Evolutionary conservation across 2,329 filamentous ascomycete genomes (phyloP).

Genomic region (Exophiala lecanii-corni): DNA sequence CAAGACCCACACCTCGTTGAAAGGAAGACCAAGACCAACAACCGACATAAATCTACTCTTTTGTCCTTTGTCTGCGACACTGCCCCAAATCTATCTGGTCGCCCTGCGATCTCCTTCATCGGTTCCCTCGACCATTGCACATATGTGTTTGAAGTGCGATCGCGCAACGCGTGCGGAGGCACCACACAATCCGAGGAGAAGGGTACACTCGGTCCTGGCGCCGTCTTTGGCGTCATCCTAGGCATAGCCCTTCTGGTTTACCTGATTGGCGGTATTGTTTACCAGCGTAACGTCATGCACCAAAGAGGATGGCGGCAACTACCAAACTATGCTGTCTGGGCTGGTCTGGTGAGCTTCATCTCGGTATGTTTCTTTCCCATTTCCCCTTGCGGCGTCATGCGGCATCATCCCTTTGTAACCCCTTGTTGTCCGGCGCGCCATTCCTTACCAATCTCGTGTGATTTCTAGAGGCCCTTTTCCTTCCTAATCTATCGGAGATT

Average conservation of each 20-base stretch:
- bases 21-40: conserved; percentile 13
- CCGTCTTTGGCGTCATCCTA: conserved; percentile 83
- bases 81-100: conserved; percentile 54
- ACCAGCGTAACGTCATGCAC: conserved; percentile 90
- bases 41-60: conserved; percentile 68
- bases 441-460: conserved; percentile 15
- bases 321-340: conserved; percentile 92
- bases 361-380: conserved; percentile 51
- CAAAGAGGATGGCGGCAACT: conserved; percentile 92
- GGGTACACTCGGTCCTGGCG: conserved; percentile 62
- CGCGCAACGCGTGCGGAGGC: conserved; percentile 76
- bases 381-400: too few relatives aligned
- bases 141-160: conserved; percentile 93
- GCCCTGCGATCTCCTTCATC: conserved; percentile 66
- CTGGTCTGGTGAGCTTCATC: conserved; percentile 77
- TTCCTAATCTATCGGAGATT: conserved; percentile 8
- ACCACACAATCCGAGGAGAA: conserved; percentile 43
- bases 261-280: conserved; percentile 85
- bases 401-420: neutral
- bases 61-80: conserved; percentile 91
- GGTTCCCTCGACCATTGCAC: conserved; percentile 86
- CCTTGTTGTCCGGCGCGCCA: conserved; percentile 13
- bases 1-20: conserved; percentile 13
- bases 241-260: conserved; percentile 78
- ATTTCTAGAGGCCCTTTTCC: conserved; percentile 16